These are phyloP conservation scores for Sarocladium brachiariae DNA, from an alignment of 2,329 filamentous ascomycete genomes.

Conservation along the genomic window DNA sequence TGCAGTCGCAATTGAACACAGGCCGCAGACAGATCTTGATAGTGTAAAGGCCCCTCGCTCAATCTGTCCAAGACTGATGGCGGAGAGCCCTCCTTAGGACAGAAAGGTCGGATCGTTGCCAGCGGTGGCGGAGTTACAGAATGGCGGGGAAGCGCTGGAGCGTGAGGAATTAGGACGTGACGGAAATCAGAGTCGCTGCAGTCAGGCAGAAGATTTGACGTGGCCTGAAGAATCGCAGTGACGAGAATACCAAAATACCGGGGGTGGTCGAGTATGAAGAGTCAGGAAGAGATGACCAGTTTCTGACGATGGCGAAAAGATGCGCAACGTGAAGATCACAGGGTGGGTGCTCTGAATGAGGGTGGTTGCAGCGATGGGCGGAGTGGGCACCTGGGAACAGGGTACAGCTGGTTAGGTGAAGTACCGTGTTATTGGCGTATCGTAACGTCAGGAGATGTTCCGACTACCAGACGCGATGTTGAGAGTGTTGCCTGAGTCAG, in stretches of 20 bases:
- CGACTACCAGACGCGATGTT: slow-evolving; percentile 10
- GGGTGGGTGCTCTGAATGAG: background rate
- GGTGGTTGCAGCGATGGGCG: background rate
- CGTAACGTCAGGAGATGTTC: background rate
- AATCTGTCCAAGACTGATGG: slow-evolving; percentile 7
- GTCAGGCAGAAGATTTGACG: background rate
- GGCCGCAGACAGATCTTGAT: background rate
- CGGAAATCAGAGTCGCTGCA: background rate
- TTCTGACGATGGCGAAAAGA: slow-evolving; percentile 5
- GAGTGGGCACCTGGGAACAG: background rate
- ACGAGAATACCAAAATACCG: background rate
- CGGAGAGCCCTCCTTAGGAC: slow-evolving; percentile 6
- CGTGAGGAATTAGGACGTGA: background rate
- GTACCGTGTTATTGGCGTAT: background rate
- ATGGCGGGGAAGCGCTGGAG: slow-evolving; percentile 7
- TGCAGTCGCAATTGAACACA: background rate
- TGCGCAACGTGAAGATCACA: background rate
- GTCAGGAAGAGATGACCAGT: too few relatives aligned
- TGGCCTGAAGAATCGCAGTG: background rate
- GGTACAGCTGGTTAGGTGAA: background rate
- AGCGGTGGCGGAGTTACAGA: slow-evolving; percentile 2
- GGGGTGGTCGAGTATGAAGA: background rate
- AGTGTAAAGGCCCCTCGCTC: background rate
- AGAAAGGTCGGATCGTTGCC: slow-evolving; percentile 4
- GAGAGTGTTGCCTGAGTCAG: slow-evolving; percentile 30